Percentiles rank a stretch among this genome's conserved stretches.
phyloP scores from a whole-genome alignment of 2,329 filamentous ascomycete genomes.

The Albophoma yamanashiensis region DNA sequence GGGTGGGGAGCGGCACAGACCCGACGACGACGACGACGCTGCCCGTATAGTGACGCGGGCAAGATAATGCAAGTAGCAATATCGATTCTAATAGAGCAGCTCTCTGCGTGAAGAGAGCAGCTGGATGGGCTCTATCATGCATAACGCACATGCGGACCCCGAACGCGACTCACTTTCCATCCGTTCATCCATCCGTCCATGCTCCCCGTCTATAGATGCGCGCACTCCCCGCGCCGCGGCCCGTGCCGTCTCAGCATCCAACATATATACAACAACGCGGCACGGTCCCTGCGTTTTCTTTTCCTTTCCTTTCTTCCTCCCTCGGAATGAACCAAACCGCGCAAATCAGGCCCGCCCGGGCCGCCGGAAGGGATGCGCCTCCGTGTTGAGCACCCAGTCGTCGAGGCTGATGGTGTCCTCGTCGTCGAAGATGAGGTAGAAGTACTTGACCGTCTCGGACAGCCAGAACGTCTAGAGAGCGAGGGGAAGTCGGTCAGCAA shows the following conservation, averaged over 20 bases:
- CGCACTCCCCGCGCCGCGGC: background rate
- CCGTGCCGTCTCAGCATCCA: background rate
- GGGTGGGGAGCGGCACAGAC: conserved; percentile 10
- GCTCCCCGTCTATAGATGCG: background rate
- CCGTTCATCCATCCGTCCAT: background rate
- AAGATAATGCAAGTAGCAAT: too few species aligned
- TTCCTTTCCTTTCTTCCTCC: too few species aligned
- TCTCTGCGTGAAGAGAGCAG: background rate
- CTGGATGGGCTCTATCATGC: background rate
- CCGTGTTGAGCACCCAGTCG: conserved; percentile 55
- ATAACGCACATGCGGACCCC: background rate
- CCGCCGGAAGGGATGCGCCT: conserved; percentile 39
- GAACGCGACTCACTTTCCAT: too few species aligned
- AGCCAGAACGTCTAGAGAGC: conserved; percentile 52
- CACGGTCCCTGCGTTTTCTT: background rate
- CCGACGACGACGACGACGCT: background rate
- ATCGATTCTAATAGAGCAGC: background rate
- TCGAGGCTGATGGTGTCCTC: conserved; percentile 54
- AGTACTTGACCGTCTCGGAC: conserved; percentile 69
- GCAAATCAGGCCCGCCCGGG: conserved; percentile 9
- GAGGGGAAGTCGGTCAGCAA: background rate
- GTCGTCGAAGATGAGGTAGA: conserved; percentile 61
- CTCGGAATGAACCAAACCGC: background rate
- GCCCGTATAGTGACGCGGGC: background rate
- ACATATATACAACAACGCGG: background rate